Percentiles rank a stretch among this genome's conserved stretches.
These are phyloP conservation scores for Fusarium sp. DNA, from an alignment of 2,329 filamentous ascomycete genomes.

Conservation along the genomic window DNA sequence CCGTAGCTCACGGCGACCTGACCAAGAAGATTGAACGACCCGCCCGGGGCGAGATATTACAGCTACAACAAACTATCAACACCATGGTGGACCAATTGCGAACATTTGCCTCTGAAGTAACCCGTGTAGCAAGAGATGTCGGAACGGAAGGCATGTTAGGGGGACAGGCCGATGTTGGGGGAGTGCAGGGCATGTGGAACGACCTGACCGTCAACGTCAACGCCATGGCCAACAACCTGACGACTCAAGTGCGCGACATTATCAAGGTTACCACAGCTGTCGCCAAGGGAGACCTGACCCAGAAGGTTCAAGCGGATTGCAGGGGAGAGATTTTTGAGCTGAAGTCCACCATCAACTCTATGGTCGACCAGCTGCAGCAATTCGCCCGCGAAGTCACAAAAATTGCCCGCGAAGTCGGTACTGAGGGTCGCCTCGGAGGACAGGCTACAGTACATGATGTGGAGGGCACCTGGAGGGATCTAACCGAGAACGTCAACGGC, in stretches of 20 bases:
- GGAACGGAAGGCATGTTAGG: slow-evolving; percentile 87
- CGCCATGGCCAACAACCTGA: slow-evolving; percentile 89
- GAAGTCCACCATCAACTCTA: slow-evolving; percentile 98
- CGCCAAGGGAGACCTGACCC: slow-evolving; percentile 90
- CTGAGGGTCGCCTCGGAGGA: slow-evolving; percentile 92
- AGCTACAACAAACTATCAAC: slow-evolving; percentile 89
- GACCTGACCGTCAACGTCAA: slow-evolving; percentile 89
- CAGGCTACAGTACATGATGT: slow-evolving; percentile 97
- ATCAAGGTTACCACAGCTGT: slow-evolving; percentile 83
- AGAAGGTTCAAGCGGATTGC: slow-evolving; percentile 95
- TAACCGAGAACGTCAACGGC: slow-evolving; percentile 96
- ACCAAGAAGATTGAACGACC: slow-evolving; percentile 88
- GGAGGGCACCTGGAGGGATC: slow-evolving; percentile 95
- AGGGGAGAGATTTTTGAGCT: slow-evolving; percentile 93
- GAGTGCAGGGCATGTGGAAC: slow-evolving; percentile 91
- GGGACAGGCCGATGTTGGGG: slow-evolving; percentile 86
- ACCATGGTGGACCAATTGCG: slow-evolving; percentile 90
- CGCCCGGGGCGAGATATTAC: slow-evolving; percentile 85
- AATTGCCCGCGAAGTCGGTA: slow-evolving; percentile 95
- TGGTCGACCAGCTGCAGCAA: slow-evolving; percentile 98
- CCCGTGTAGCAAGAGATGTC: slow-evolving; percentile 85
- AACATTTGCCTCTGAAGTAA: slow-evolving; percentile 88
- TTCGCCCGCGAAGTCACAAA: slow-evolving; percentile 98
- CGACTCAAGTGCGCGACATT: slow-evolving; percentile 94
- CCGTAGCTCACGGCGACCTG: slow-evolving; percentile 85